Evolutionary conservation across 2,329 filamentous ascomycete species (phyloP), one percentile per base, ranked within the genome.

Genomic region (Cryphonectria nitschkei): DNA sequence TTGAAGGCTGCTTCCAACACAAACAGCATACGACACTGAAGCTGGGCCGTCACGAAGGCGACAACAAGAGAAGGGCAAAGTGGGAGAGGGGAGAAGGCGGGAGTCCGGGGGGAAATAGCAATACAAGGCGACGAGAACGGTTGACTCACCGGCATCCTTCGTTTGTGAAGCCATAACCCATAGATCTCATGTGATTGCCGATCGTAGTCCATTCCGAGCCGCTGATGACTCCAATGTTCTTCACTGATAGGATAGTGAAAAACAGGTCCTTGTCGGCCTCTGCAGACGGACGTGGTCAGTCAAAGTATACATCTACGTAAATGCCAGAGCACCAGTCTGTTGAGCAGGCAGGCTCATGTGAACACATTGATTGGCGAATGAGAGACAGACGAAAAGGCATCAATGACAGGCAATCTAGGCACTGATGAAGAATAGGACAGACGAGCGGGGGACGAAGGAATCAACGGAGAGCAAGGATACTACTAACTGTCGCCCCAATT

Each of bases 81-180:
- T 70, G 67, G 14, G 60, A 34, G 64, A 26, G 70, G 50, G 8
- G 46, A n/a, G 46, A 34, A 34, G 34, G 34, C 34, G 46, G 46
- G 22, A 19, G 6, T 39, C 37, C 11, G 19, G 7, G 22, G 46
- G 8, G 22, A 7, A 8, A 1, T 50, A 50, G 3, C 7, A 19
- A 37, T 39, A 54, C 64, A 67, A 58, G 52, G 29, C 29, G 67
- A 67, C 58, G 69, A 32, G 67, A 68, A 74, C 14, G 85, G 61
- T 39, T 29, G 39, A 64, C 87, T 81, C 81, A 89, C 87, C 88
- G 86, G 75, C 88, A 89, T 75, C 88, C 88, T 77, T 90, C 87
- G 81, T 90, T 89, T 26, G 88, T 89, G 78, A 90, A 89, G 79
- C 87, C 86, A 75, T 90, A 89, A 69, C 88, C 87, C 70, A 89